These are phyloP conservation scores for Kitagawia praeruptora DNA, from an alignment of 129 eudicot genomes.

Conservation along the genomic window DNA sequence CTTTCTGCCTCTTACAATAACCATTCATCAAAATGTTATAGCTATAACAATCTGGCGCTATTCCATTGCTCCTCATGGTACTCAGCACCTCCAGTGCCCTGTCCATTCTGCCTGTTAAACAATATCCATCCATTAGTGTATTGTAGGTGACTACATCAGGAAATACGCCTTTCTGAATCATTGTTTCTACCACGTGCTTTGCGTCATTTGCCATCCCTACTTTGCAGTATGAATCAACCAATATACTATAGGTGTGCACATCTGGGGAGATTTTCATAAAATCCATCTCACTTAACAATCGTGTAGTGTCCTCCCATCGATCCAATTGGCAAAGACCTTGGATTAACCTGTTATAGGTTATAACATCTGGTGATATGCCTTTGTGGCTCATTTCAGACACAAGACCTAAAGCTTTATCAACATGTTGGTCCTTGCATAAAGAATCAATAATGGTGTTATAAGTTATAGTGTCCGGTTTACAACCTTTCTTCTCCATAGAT, in stretches of 20 bases:
- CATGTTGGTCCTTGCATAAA: background rate
- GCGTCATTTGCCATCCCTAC: no score
- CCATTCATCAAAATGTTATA: background rate
- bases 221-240: no score
- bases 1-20: background rate
- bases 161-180: no score
- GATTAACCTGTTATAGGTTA: background rate
- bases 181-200: background rate
- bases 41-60: background rate
- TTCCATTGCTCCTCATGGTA: background rate
- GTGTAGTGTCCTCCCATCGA: background rate
- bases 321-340: background rate
- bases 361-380: background rate
- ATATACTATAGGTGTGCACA: background rate
- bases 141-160: no score
- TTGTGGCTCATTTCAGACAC: background rate
- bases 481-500: background rate
- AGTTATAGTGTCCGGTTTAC: background rate
- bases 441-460: background rate
- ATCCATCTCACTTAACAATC: background rate
- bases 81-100: background rate
- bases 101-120: background rate
- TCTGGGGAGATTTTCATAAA: background rate
- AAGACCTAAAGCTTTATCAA: background rate
- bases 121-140: no score